Percentiles rank a stretch among this genome's conserved stretches.
Evolutionary conservation across 2,329 filamentous ascomycete genomes (phyloP).

Genomic region (Myriosclerotinia scirpicola): DNA sequence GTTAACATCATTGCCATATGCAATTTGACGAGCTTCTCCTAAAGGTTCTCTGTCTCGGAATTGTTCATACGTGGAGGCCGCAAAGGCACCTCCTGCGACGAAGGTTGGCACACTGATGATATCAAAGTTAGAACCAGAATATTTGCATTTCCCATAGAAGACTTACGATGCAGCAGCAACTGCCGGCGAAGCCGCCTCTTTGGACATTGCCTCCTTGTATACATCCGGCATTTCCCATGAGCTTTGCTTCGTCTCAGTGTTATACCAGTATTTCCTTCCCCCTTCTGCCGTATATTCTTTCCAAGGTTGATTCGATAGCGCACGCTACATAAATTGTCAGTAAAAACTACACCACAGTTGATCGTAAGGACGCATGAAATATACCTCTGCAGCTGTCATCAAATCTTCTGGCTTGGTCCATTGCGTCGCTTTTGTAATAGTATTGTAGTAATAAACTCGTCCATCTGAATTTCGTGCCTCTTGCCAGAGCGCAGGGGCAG

Average conservation of each 20-base stretch:
- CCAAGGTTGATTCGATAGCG: conserved; percentile 81
- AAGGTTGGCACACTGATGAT: conserved; percentile 43
- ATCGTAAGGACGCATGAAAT: conserved; percentile 35
- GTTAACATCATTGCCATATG: conserved; percentile 54
- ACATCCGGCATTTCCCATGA: conserved; percentile 91
- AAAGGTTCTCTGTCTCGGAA: conserved; percentile 44
- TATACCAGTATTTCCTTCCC: conserved; percentile 93
- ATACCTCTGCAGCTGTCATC: conserved; percentile 79
- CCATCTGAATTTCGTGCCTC: conserved; percentile 80
- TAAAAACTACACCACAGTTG: conserved; percentile 9
- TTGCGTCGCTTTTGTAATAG: conserved; percentile 80
- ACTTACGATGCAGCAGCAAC: conserved; percentile 48
- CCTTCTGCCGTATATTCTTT: conserved; percentile 87
- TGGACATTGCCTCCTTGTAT: conserved; percentile 73
- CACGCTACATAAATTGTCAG: conserved; percentile 55
- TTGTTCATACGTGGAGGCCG: conserved; percentile 38
- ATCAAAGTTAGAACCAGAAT: conserved; percentile 24
- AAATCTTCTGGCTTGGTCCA: conserved; percentile 93
- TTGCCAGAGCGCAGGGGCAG: conserved; percentile 64
- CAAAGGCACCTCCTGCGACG: conserved; percentile 45
- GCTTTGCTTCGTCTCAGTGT: conserved; percentile 86
- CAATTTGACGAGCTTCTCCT: conserved; percentile 58
- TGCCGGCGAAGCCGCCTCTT: conserved; percentile 47
- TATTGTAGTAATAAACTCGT: conserved; percentile 88
- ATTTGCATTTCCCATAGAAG: not conserved